Evolutionary conservation across 1,284 basidiomycete genomes (phyloP), one percentile per base, ranked within the genome.

Genomic region (Flammula alnicola): DNA sequence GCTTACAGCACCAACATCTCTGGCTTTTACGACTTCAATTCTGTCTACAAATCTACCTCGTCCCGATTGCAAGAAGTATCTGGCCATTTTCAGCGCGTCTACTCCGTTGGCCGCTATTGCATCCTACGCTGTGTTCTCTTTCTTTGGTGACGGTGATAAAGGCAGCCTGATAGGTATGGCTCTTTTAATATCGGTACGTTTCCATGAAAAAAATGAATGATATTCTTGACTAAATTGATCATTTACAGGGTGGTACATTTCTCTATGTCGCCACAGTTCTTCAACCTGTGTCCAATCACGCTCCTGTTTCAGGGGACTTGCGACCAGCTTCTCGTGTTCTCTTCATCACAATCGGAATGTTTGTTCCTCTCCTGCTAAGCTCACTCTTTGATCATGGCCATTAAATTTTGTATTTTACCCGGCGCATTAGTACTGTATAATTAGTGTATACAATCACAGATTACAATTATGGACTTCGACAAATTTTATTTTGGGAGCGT

Each of bases 251-350:
- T 30, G 95, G 95, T 11, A 94, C 93, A 1, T 98, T 98, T 69
- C 74, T 98, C 23, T 98, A 95, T 64, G 95, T 98, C 26, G 94
- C 95, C 0, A 95, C 95, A 2, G 88, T 94, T 27, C 76, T 95
- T 19, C 91, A 93, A 64, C 84, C 89, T 3, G 76, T 88, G 32
- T 81, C 87, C 7, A 74, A 76, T 11, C 75, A 79, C 45, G 64
- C 73, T 30, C 54, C 69, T 6, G n/a, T 10, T 27, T 56, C 69
- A 12, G 75, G 74, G 19, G 81, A 79, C 19, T 65, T 86, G 35
- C 69, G 73, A 14, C 77, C 79, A 31, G 65, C 65, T 36, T 56
- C 69, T 26, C 78, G 89, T 20, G 74, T 82, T 5, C 55, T 70
- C 5, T 66, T 90, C 26, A 76, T 91, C 39, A 63, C 85, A 1